Evolutionary conservation across 2,329 filamentous ascomycete genomes (phyloP).

Genomic region (Dichotomopilus funicola): DNA sequence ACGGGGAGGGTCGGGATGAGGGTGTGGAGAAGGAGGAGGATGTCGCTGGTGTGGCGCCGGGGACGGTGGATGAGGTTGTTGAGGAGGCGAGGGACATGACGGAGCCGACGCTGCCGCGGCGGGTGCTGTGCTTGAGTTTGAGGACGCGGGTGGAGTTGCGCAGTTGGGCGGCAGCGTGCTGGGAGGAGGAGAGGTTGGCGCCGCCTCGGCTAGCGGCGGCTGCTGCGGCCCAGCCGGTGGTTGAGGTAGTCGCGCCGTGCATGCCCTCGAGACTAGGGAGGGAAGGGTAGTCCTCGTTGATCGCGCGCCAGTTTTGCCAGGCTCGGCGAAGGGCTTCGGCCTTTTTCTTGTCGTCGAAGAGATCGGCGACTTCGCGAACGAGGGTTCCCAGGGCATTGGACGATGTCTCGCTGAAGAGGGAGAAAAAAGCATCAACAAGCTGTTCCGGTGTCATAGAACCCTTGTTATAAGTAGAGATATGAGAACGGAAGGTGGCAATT

Average conservation of each 20-base stretch:
- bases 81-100: conserved; percentile 15
- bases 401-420: conserved; percentile 71
- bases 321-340: conserved; percentile 68
- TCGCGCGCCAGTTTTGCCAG: conserved; percentile 93
- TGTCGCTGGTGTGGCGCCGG: conserved; percentile 17
- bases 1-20: background rate
- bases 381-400: conserved; percentile 79
- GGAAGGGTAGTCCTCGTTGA: conserved; percentile 92
- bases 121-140: conserved; percentile 53
- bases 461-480: conserved; percentile 72
- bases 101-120: conserved; percentile 31
- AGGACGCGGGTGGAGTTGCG: conserved; percentile 50
- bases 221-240: conserved; percentile 54
- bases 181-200: conserved; percentile 35
- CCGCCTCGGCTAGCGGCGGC: conserved; percentile 54
- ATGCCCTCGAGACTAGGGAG: conserved; percentile 69
- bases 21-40: background rate
- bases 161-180: conserved; percentile 33
- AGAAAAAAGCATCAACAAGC: conserved; percentile 81
- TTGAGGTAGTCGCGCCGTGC: conserved; percentile 52
- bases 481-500: conserved; percentile 67
- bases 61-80: background rate
- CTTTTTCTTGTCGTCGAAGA: conserved; percentile 79
- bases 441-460: conserved; percentile 64
- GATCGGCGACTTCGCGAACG: conserved; percentile 82